phyloP scores from a whole-genome alignment of 805 yeast genomes.

The Saccharomycopsis sp. region DNA sequence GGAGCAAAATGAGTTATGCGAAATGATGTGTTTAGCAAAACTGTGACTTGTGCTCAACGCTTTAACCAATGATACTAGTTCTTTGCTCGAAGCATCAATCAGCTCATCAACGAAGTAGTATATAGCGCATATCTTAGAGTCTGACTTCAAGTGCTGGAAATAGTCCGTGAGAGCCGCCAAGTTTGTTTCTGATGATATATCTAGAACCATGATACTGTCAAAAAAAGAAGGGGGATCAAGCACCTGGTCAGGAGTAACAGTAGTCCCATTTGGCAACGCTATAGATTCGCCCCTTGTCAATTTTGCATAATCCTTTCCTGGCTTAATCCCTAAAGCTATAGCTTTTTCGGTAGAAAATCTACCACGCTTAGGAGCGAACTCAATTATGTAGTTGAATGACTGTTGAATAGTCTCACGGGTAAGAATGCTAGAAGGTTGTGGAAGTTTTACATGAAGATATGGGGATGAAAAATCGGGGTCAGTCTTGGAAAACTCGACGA shows the following conservation, averaged over 20 bases:
- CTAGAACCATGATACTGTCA: slow-evolving; percentile 59
- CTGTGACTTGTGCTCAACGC: slow-evolving; percentile 42
- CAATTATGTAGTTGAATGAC: slow-evolving; percentile 49
- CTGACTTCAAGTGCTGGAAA: neutral
- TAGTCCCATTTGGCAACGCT: slow-evolving; percentile 49
- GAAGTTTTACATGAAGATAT: slow-evolving; percentile 32
- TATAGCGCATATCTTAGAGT: slow-evolving; percentile 33
- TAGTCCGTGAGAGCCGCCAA: slow-evolving; percentile 26
- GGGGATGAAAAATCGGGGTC: slow-evolving; percentile 33
- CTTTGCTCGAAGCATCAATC: slow-evolving; percentile 38
- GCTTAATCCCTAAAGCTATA: slow-evolving; percentile 56
- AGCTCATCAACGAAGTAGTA: slow-evolving; percentile 73
- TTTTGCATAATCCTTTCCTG: slow-evolving; percentile 50
- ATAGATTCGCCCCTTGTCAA: slow-evolving; percentile 58
- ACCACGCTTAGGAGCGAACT: slow-evolving; percentile 66
- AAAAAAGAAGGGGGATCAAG: slow-evolving; percentile 54
- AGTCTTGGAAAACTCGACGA: slow-evolving; percentile 23
- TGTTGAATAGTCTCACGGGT: neutral
- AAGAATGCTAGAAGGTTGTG: slow-evolving; percentile 16
- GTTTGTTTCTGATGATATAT: slow-evolving; percentile 55
- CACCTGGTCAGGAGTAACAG: slow-evolving; percentile 64
- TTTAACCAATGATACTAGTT: slow-evolving; percentile 44
- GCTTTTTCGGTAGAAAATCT: slow-evolving; percentile 67
- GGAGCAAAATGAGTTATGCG: slow-evolving; percentile 63
- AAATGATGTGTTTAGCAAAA: slow-evolving; percentile 48